Base-by-base conservation (phyloP, 805 yeast species). In the Nakazawaea wyomingensis region DNA sequence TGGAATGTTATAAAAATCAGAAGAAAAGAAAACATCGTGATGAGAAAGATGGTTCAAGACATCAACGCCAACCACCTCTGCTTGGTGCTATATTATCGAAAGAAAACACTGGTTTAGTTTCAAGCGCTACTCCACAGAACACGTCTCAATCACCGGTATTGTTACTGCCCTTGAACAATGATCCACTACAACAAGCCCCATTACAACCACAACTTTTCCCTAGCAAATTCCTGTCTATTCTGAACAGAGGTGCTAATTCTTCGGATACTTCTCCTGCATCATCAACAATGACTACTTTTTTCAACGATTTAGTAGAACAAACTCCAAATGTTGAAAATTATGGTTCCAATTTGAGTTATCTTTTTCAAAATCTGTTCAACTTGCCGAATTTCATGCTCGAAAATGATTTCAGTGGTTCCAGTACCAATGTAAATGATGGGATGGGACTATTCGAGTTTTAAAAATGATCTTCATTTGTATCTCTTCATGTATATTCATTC, bases 361-460 rank as follows among this genome's bases (percentile, higher is more conserved):
- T 57, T 13, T 52, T 59, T 19, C 65, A 60, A 33, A 61, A 54
- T 32, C 50, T 62, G 54, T 54, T 63, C 39, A 58, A 53, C 30
- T 41, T 63, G 14, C 66, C 68, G 1, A 56, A 50, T 10, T 59
- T 55, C 36, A 32, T 58, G 34, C 32, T 58, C n/a, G 65, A 62
- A 13, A 16, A 48, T 22, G 54, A 48, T 32, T 34, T 7, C 26
- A 24, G 32, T 20, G 34, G 14, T 19, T 9, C 36, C 14, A 26
- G 5, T 35, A 16, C 31, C 26, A n/a, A n/a, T n/a, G n/a, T n/a
- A n/a, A n/a, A n/a, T n/a, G 11, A 14, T 35, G 18, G 17, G 8
- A 27, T 37, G 24, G 34, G 22, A 6, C 24, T 19, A 3, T 28
- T 27, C 17, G 40, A 37, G n/a, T 37, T 37, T 20, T 37, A 29